Percentiles rank a stretch among this genome's conserved stretches.
These are phyloP conservation scores for Paecilomyces dactylethromorphus DNA, from an alignment of 2,329 filamentous ascomycete species.

Conservation along the genomic window DNA sequence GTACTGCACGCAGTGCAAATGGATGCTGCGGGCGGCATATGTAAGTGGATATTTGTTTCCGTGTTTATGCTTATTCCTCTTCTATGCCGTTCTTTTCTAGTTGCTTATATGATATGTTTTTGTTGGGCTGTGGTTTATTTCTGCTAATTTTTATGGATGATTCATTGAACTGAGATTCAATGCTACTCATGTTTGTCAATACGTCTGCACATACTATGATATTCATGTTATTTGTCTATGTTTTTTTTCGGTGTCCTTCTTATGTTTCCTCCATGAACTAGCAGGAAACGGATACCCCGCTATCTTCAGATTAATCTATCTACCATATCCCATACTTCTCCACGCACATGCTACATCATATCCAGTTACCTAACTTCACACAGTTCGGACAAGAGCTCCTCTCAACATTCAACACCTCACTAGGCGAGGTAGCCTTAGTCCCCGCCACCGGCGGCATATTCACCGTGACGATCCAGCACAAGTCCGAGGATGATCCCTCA, in stretches of 20 bases:
- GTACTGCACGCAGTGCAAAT: conserved; percentile 91
- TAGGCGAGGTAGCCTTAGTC: conserved; percentile 83
- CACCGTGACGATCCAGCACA: conserved; percentile 56
- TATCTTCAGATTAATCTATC: background rate
- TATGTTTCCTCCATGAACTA: too few relatives aligned
- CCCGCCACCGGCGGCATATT: conserved; percentile 83
- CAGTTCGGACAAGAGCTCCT: conserved; percentile 93
- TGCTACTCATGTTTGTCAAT: too few relatives aligned
- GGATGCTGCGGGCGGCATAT: conserved; percentile 82
- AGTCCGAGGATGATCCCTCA: conserved; percentile 13
- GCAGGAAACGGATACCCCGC: too few relatives aligned
- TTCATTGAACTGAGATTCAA: too few relatives aligned
- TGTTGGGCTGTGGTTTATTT: background rate
- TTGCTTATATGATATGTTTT: background rate
- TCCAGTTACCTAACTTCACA: background rate
- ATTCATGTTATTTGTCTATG: too few relatives aligned
- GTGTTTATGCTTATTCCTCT: background rate
- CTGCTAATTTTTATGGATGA: background rate
- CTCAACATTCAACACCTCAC: conserved; percentile 75
- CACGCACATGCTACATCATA: background rate
- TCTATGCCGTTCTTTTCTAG: conserved; percentile 2
- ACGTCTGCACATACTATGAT: too few relatives aligned
- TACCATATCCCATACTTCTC: background rate
- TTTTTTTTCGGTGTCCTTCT: too few relatives aligned
- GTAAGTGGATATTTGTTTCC: conserved; percentile 46